Percentiles rank a stretch among this genome's conserved stretches.
phyloP scores from a whole-genome alignment of 2,329 filamentous ascomycete genomes.

The Xylariales sp. region DNA sequence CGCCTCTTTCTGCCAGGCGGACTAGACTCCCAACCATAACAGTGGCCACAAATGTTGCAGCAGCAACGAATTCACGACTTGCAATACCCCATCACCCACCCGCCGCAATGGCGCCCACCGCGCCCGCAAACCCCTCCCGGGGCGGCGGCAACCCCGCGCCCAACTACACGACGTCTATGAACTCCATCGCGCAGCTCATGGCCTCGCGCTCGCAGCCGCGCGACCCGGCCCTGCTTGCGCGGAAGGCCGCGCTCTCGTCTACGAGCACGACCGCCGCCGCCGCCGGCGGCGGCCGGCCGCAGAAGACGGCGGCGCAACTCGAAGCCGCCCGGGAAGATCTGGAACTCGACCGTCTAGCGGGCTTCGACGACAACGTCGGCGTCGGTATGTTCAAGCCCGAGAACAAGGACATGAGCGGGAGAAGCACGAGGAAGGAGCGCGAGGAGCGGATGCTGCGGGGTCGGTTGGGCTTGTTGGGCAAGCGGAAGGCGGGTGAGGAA shows the following conservation, averaged over 20 bases:
- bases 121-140: background rate
- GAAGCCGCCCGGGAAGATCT: constrained; percentile 3
- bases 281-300: background rate
- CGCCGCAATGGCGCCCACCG: background rate
- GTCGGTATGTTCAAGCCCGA: constrained; percentile 12
- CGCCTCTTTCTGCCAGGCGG: no score
- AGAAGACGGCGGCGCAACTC: constrained; percentile 3
- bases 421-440: constrained; percentile 11
- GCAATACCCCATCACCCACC: no score
- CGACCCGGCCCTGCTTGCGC: background rate
- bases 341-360: constrained; percentile 9
- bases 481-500: constrained; percentile 12
- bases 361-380: constrained; percentile 16
- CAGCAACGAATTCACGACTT: no score
- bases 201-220: background rate
- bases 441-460: constrained; percentile 19
- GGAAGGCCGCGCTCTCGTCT: background rate
- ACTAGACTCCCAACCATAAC: no score
- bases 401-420: constrained; percentile 15
- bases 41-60: no score
- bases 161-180: background rate
- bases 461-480: constrained; percentile 14
- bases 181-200: background rate
- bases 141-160: background rate
- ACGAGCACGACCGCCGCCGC: background rate